These are phyloP conservation scores for Phytophthora boehmeriae DNA, from an alignment of 352 stramenopile genomes.

Conservation along the genomic window DNA sequence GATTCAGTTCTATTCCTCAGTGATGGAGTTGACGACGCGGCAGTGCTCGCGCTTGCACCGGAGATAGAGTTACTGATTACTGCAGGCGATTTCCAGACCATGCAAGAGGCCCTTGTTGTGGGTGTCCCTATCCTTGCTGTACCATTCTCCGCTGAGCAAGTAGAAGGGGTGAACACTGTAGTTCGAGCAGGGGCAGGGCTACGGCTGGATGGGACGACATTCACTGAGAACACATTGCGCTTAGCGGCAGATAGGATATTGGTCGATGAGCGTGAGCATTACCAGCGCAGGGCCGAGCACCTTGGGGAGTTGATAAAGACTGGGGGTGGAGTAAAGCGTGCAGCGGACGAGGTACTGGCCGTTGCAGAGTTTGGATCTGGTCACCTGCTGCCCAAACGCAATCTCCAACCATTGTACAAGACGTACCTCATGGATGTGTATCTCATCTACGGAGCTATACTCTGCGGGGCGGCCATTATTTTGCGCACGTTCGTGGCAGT, in stretches of 20 bases:
- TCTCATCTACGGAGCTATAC: slow-evolving; percentile 80
- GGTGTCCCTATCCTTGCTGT: slow-evolving; percentile 72
- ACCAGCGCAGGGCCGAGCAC: slow-evolving; percentile 41
- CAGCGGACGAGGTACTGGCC: slow-evolving; percentile 60
- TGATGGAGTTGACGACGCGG: slow-evolving; percentile 49
- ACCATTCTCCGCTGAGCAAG: slow-evolving; percentile 79
- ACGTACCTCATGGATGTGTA: slow-evolving; percentile 88
- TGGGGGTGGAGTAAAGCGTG: slow-evolving; percentile 54
- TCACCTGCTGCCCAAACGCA: slow-evolving; percentile 60
- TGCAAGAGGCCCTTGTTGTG: slow-evolving; percentile 66
- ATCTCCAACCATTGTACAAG: slow-evolving; percentile 79
- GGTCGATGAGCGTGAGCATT: slow-evolving; percentile 34
- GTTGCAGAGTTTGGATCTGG: slow-evolving; percentile 57
- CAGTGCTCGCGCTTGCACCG: slow-evolving; percentile 41
- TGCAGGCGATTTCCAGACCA: slow-evolving; percentile 54
- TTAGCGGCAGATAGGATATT: slow-evolving; percentile 47
- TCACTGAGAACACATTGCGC: slow-evolving; percentile 42
- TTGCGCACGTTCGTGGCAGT: slow-evolving; percentile 79
- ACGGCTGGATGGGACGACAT: slow-evolving; percentile 37
- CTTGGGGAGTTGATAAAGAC: slow-evolving; percentile 68
- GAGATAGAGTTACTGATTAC: slow-evolving; percentile 69
- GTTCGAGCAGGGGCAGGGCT: slow-evolving; percentile 59
- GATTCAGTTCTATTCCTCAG: slow-evolving; percentile 62
- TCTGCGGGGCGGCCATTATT: slow-evolving; percentile 85
- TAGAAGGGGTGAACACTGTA: slow-evolving; percentile 68